Percentiles rank a stretch among this genome's conserved stretches.
phyloP scores from a whole-genome alignment of 495 filamentous ascomycete genomes.

The Penicillium robsamsonii region DNA sequence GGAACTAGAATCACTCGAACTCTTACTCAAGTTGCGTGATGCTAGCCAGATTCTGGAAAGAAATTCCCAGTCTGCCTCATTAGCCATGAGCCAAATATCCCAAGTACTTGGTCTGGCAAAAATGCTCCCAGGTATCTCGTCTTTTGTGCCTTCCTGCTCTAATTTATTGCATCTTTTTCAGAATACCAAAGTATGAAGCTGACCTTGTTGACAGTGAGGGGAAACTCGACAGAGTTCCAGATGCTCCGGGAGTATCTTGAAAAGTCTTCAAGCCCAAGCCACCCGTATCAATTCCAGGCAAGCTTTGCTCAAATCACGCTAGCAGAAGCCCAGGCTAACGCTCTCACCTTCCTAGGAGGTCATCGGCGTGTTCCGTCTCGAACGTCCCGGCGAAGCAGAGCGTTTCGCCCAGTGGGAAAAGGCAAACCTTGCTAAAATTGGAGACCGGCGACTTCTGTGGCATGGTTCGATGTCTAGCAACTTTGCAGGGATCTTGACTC shows the following conservation, averaged over 20 bases:
- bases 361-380: slow-evolving; percentile 64
- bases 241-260: slow-evolving; percentile 4
- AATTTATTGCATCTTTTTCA: background rate
- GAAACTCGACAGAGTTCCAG: slow-evolving; percentile 1
- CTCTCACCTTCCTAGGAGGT: background rate
- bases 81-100: slow-evolving; percentile 3
- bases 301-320: background rate
- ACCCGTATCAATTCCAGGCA: slow-evolving; percentile 1
- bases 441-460: slow-evolving; percentile 68
- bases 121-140: slow-evolving; percentile 7
- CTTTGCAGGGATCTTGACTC: slow-evolving; percentile 69
- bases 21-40: background rate
- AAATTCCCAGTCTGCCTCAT: background rate
- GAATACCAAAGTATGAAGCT: background rate
- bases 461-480: slow-evolving; percentile 66
- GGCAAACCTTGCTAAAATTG: slow-evolving; percentile 30
- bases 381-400: slow-evolving; percentile 61
- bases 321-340: background rate
- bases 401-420: slow-evolving; percentile 53
- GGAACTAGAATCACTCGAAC: background rate
- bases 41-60: background rate
- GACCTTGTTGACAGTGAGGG: background rate
- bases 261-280: background rate
- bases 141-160: background rate
- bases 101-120: slow-evolving; percentile 7